Evolutionary conservation across 192 early-diverging fungal genomes (phyloP), one percentile per base, ranked within the genome.

Genomic region (Coemansia javaensis): DNA sequence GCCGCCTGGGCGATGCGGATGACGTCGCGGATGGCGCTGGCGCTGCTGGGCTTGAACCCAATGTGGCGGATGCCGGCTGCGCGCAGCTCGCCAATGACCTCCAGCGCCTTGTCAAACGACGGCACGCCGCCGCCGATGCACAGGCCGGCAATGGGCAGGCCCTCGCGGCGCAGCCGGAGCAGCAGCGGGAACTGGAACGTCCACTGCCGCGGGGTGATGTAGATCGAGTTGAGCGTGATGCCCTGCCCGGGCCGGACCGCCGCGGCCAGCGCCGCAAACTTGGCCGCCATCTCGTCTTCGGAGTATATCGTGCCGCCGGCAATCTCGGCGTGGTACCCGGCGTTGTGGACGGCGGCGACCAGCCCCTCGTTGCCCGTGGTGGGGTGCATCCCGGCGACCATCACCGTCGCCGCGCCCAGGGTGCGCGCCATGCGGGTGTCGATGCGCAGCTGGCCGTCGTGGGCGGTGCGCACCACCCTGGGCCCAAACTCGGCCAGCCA

Each of bases 311-410:
- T 90, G 45, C 94, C 91, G 30, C 90, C 91, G 38, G 90, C 92
- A 15, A 95, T 65, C 64, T 97, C 94, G 15, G 86, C 77, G 50
- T 93, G 88, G 59, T 88, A 97, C 0, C 94, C 94, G 25, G 93
- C 85, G 30, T 90, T 91, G 77, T 85, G 85, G 28, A 89, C 75
- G 16, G 92, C 90, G 7, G 86, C 79, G 10, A 93, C 89, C 67
- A 95, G 89, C 14, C 75, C 32, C 32, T 81, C 82, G 45, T 77
- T 85, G 52, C 80, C 83, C 6, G 94, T 95, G 5, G 85, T 87
- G 5, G 90, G 92, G 2, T 88, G 91, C 92, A 95, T 95, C 27
- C 94, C 94, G 17, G 89, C 88, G 38, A 94, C 90, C 94, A 94
- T 94, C 27, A 97, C 56, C 32, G 94, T 89, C 7, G 94, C 87